Base-by-base conservation (phyloP, 768 basidiomycete species). In the Daedaleopsis nitida region DNA sequence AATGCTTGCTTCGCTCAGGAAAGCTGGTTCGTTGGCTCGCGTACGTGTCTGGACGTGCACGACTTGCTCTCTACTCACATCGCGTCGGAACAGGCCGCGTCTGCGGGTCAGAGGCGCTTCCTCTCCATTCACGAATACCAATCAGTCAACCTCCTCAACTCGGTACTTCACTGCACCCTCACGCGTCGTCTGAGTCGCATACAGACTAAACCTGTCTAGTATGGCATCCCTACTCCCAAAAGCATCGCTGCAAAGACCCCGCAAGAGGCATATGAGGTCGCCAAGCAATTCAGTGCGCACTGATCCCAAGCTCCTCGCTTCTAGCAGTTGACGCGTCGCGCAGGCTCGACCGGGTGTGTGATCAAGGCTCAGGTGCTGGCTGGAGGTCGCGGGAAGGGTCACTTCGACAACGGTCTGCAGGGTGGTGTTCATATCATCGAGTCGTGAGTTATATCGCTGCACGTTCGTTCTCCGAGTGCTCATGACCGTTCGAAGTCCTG, bases 301-400 rank as follows among this genome's bases (percentile, higher is more conserved):
- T 49, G 57, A 32, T 10, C 5, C 27, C 24, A 10, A 38, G 39
- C 23, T 16, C 34, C 14, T n/a, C 60, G 21, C 34, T 53, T 5
- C 43, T 1, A 35, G 34, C 44, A 11, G 17, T 37, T 12, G 3
- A 37, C 27, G 39, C 34, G 24, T 45, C 21, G 3, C 42, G 39
- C 70, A 96, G 94, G 86, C 63, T 80, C 80, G 35, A 81, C 89
- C 57, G 84, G 86, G 64, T 87, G 96, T 55, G 96, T 99, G 37
- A 96, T 99, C 77, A 98, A 98, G 78, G 97, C 97, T 42, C 97
- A 99, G 75, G 97, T 99, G 8, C 89, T 99, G 57, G 97, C 97
- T 65, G 97, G 97, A 69, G 97, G 97, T 65, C 88, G 97, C 71
- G 97, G 97, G 69, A 98, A 98, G 83, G 97, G 97, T 42, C 89